Base-by-base conservation (phyloP, 257 asterid genomes). In the Craterostigma plantagineum region DNA sequence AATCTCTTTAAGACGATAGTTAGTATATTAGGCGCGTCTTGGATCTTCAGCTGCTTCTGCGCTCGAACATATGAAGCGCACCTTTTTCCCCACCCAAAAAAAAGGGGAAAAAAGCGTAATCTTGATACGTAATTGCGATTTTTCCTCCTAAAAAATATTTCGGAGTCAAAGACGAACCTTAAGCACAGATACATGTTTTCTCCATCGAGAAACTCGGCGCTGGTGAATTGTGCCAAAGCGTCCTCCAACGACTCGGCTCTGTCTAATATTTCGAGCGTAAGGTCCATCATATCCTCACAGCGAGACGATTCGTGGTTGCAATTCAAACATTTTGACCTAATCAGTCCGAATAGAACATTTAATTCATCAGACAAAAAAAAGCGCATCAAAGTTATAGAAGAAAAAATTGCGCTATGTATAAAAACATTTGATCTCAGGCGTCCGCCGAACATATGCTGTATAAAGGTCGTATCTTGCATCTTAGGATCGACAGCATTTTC, bases 1-100 rank as follows among this genome's bases (percentile, higher is more conserved):
- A 79, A 83, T 73, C 95, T 63, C 71, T 83, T 83, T 84, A 83
- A 63, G 43, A 83, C 91, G 52, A 83, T 71, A 38, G 95, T 79
- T 45, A 83, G 67, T 62, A 83, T 72, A 65, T 83, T 83, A 14
- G 95, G 95, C 49, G 93, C 87, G 65, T 71, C 91, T 57, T 69
- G 72, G 54, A 83, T 67, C 51, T 76, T 68, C 59, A 83, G 63
- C 57, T 83, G 91, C 58, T 83, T 83, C 55, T 57, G 65, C 30
- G 93, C 95, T 40, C 58, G 71, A 48, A 79, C 95, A 48, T 76
- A 83, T n/a, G 75, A 35, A 27, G 67, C 77, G 13, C 95, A 79
- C 75, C 95, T 83, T 64, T 54, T 13, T 56, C 16, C 4, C 46
- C n/a, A 16, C 3, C 1, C 1, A 43, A 15, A 55, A 58, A 27